Evolutionary conservation across 208 protist species (phyloP).

Genomic region (Strigomonas culicis): DNA sequence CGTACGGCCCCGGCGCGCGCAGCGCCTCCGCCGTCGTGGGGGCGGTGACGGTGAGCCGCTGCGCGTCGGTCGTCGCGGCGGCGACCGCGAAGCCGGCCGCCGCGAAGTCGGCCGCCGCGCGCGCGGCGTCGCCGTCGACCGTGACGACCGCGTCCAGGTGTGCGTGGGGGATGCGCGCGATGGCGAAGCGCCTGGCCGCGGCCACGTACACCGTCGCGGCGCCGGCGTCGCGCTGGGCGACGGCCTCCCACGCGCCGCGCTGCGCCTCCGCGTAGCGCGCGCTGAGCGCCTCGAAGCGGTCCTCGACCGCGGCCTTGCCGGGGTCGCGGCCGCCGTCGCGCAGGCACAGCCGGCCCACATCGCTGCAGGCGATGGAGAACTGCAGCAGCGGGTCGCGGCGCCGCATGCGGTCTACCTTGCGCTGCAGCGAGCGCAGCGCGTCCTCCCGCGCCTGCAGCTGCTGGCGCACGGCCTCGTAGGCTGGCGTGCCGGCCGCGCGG

Average conservation of each 20-base stretch:
- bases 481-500: constrained; percentile 22
- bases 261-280: constrained; percentile 31
- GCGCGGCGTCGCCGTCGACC: constrained; percentile 29
- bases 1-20: constrained; percentile 44
- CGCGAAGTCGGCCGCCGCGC: constrained; percentile 18
- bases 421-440: constrained; percentile 65
- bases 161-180: constrained; percentile 39
- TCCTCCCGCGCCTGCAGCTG: constrained; percentile 60
- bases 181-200: constrained; percentile 43
- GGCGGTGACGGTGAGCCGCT: constrained; percentile 26
- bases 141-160: constrained; percentile 71
- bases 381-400: constrained; percentile 72
- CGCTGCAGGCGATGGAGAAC: constrained; percentile 82
- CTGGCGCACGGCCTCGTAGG: constrained; percentile 39
- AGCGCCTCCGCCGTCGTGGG: constrained; percentile 17
- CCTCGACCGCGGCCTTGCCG: constrained; percentile 21
- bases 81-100: constrained; percentile 34
- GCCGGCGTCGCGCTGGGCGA: constrained; percentile 20
- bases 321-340: not conserved
- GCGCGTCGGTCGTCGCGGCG: constrained; percentile 3
- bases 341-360: constrained; percentile 53
- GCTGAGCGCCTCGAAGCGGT: constrained; percentile 50
- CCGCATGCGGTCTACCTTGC: constrained; percentile 78
- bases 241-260: constrained; percentile 47
- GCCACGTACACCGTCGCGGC: constrained; percentile 55